Percentiles rank a stretch among this genome's conserved stretches.
phyloP scores from a whole-genome alignment of 371 early-diverging fungal genomes.

The Mortierella sp. region DNA sequence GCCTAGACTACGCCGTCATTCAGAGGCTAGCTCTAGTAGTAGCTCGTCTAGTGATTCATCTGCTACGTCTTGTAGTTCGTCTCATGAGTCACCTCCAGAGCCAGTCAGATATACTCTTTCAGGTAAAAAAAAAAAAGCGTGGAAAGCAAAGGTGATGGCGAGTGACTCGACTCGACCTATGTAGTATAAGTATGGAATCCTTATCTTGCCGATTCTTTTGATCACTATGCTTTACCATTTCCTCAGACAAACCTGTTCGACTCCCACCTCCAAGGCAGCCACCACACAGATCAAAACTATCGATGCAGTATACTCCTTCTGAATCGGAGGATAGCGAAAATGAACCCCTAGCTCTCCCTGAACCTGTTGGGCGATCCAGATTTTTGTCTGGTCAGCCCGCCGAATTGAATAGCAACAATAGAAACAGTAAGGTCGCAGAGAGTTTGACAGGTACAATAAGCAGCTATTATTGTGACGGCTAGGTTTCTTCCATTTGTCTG shows the following conservation, averaged over 20 bases:
- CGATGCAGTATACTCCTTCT: conserved; percentile 52
- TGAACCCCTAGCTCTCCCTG: conserved; percentile 25
- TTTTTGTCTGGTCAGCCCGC: conserved; percentile 16
- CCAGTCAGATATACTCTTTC: conserved; percentile 18
- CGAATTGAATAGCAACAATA: conserved; percentile 15
- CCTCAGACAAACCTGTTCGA: conserved; percentile 30
- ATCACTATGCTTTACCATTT: background rate
- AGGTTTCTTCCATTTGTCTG: background rate
- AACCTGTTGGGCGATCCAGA: conserved; percentile 7
- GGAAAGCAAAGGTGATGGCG: background rate
- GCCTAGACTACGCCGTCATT: conserved; percentile 8
- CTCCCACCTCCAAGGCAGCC: conserved; percentile 28
- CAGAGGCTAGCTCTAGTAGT: conserved; percentile 17
- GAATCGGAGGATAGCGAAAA: conserved; percentile 52
- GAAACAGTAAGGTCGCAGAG: conserved; percentile 17
- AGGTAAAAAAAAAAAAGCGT: conserved; percentile 15
- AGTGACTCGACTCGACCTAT: no score
- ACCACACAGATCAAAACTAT: conserved; percentile 44
- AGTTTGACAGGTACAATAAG: conserved; percentile 27
- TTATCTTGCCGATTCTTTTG: background rate
- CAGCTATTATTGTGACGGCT: background rate
- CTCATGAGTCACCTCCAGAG: conserved; percentile 10
- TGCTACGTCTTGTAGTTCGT: conserved; percentile 19
- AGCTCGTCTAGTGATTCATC: conserved; percentile 12
- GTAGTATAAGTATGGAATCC: no score